Base-by-base conservation (phyloP, 257 asterid genomes). In the Cordia subcordata region DNA sequence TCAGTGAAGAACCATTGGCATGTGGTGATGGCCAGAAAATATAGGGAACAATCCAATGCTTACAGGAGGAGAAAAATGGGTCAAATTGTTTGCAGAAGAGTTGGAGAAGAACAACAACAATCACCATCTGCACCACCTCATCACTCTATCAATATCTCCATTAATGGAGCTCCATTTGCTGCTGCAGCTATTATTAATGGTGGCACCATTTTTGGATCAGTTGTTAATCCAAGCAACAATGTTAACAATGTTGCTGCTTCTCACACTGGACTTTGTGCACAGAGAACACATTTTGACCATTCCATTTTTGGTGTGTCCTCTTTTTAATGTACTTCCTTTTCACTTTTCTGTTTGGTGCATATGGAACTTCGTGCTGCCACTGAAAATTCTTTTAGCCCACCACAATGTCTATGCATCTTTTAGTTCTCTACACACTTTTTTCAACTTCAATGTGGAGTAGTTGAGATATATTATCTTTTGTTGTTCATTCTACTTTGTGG, bases 1-100 rank as follows among this genome's bases (percentile, higher is more conserved):
- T 88, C 97, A 1, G 97, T 90, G 5, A 90, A 90, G 80, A 90
- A 90, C 33, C 95, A 86, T 44, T 90, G 97, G 97, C 97, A 90
- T 60, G 97, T 90, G 1, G 75, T 90, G 8, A 86, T 90, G 95
- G 97, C 97, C 0, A 76, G 97, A 15, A 90, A 90, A 55, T 82
- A 86, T 59, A 76, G 97, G 49, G 95, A 90, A 65, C 94, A 86
- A 56, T 86, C 95, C 10, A 79, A 76, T 75, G 83, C 94, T 42
- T 75, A 73, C 15, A 68, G 94, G 22, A 75, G 89, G 61, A 75
- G 97, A 49, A 89, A 90, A 44, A 78, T 84, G 90, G 79, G 81
- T 0, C 94, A 82, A 11, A 74, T 83, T 61, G 81, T 77, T 15
- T 77, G 65, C 35, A 78, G 70, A 12, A 78, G 72, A 49, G 75